Base-by-base conservation (phyloP, 768 basidiomycete genomes). In the Boletus barrowsii region DNA sequence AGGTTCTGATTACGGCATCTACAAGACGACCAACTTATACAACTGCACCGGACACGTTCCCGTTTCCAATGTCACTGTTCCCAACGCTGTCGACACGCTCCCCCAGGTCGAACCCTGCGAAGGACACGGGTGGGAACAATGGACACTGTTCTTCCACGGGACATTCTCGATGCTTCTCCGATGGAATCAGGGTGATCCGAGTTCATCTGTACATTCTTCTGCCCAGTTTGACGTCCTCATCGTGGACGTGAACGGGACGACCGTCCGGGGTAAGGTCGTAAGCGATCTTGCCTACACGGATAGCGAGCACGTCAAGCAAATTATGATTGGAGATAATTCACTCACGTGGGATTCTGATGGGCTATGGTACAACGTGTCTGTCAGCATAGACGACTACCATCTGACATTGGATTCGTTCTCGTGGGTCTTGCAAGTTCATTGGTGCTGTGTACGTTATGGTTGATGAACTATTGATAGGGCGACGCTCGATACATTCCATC, bases 21-120 rank as follows among this genome's bases (percentile, higher is more conserved):
- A 29, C 29, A 29, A 29, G 8, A 57, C 61, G 14, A 42, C 47
- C 20, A 57, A 57, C 15, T 42, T 62, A 15, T 60, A 62, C 47
- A 60, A 62, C 44, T 60, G 61, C 45, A 54, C 61, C 15, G 59
- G 61, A 4, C 45, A 36, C 13, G 40, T 53, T 7, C 30, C 33
- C 4, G 6, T 37, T 8, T 62, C 61, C 41, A 62, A 55, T 14
- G 49, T 61, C 33, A 62, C 61, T 15, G 45, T 42, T 4, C 32
- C 39, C 33, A 62, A 58, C 22, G 54, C 56, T 6, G 45, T 40
- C 29, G 59, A 62, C 54, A 62, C 61, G 1, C 54, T 61, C 26
- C 62, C 62, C 0, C 60, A 62, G 42, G 51, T 57, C 42, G 32
- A 35, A 2, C 36, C 55, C 14, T 42, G n/a, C 15, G 10, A 32